These are phyloP conservation scores for Ceratocystis alfenasii DNA, from an alignment of 2,329 filamentous ascomycete genomes.

Conservation along the genomic window DNA sequence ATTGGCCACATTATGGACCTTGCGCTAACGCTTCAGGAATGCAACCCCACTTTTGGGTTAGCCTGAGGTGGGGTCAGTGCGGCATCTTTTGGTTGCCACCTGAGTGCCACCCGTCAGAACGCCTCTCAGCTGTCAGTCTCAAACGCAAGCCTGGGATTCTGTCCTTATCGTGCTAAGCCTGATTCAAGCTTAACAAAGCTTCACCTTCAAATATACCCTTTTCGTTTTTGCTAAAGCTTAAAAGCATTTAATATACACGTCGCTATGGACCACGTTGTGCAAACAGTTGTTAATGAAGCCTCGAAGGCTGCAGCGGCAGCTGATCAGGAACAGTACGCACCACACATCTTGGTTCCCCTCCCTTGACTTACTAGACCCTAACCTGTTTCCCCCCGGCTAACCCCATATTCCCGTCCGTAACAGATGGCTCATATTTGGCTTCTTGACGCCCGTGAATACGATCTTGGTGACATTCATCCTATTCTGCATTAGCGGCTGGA, in stretches of 20 bases:
- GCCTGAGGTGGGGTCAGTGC: background rate
- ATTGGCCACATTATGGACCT: background rate
- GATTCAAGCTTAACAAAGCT: background rate
- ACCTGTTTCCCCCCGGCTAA: background rate
- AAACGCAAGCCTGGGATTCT: background rate
- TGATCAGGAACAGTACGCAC: slow-evolving; percentile 23
- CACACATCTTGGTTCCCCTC: slow-evolving; percentile 12
- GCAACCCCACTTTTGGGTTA: background rate
- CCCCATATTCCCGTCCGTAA: background rate
- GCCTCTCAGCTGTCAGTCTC: background rate
- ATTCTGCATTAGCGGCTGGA: slow-evolving; percentile 36
- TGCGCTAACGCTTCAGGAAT: background rate
- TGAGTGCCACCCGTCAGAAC: background rate
- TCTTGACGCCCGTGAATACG: slow-evolving; percentile 52
- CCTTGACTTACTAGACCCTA: background rate
- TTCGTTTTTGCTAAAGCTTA: background rate
- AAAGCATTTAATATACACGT: background rate
- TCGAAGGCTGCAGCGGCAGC: slow-evolving; percentile 31
- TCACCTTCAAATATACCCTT: background rate
- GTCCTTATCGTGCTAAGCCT: slow-evolving; percentile 10
- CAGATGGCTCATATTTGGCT: slow-evolving; percentile 29
- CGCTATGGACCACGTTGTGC: slow-evolving; percentile 46
- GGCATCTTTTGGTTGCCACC: background rate
- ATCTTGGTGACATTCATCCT: slow-evolving; percentile 45
- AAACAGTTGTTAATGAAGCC: slow-evolving; percentile 44